Base-by-base conservation (phyloP, 371 early-diverging fungal species). In the Cokeromyces recurvatus region DNA sequence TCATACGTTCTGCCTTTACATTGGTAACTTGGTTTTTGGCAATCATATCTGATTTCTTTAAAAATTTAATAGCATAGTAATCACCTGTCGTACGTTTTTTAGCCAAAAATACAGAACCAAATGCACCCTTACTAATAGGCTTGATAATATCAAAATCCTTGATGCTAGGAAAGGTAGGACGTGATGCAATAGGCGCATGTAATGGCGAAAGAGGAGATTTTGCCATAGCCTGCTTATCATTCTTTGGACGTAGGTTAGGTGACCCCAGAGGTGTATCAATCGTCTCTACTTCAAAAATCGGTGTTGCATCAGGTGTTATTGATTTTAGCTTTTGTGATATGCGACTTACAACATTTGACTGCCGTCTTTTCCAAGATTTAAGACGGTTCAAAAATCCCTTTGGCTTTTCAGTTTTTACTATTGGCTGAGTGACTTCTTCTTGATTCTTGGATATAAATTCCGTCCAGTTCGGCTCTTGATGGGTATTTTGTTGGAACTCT, bases 91-190 rank as follows among this genome's bases (percentile, higher is more conserved):
- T 66, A 12, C 84, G 79, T 61, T 91, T 91, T 51, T 89, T 89
- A 10, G 94, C 90, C 15, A 94, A 62, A 55, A 84, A 92, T 0
- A 94, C 94, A 2, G 88, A 86, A 7, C 94, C 94, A 74, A 90
- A 94, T 0, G 94, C 94, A 19, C 94, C 94, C 63, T 90, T 90
- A 51, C 87, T 86, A 43, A 94, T 94, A 1, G 94, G 92, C 51
- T 94, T 94, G 58, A 94, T 87, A 48, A 94, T 86, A 40, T 92
- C 91, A 62, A 85, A 94, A 59, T 94, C 94, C 59, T 88, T 90
- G 66, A 92, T 91, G 36, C 84, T 84, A 0, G 57, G 60, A 4
- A 58, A 62, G 3, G 62, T 62, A 1, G 78, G 82, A 8, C 79
- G 63, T 2, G 77, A 68, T 2, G 63, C 53, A 2, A 51, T 39